Evolutionary conservation across 805 yeast species (phyloP), one percentile per base, ranked within the genome.

Genomic region (Ogataea saltuana): DNA sequence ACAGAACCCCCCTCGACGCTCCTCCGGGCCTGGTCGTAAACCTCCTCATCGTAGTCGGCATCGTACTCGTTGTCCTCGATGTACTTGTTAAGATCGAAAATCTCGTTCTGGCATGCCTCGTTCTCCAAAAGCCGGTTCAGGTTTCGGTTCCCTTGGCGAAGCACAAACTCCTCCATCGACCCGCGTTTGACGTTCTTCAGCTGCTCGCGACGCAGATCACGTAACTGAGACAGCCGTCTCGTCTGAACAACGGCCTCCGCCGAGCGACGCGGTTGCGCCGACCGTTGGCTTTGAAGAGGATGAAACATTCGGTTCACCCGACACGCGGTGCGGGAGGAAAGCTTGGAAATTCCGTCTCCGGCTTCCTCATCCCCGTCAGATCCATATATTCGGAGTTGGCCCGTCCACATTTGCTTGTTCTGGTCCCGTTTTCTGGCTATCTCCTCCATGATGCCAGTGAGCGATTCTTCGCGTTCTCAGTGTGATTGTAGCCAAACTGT

Each of bases 11-110:
- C n/a, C n/a, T n/a, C n/a, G n/a, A n/a, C n/a, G n/a, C n/a, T n/a
- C n/a, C n/a, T n/a, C n/a, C n/a, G n/a, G n/a, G n/a, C n/a, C n/a
- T n/a, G n/a, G n/a, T n/a, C n/a, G n/a, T n/a, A n/a, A n/a, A n/a
- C n/a, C 12, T 54, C 58, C 6, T 52, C 59, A 44, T 63, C 65
- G 25, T 50, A 53, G 21, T 55, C 64, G 4, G 55, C 52, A 38
- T 63, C 64, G 29, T 60, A 48, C 21, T 54, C 58, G 7, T 44
- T 42, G 19, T 56, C 59, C 3, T 48, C 50, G 12, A 49, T 16
- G 26, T 45, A 44, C 7, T 37, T 40, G 25, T 58, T 44, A 13
- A 59, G 41, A 17, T 60, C 58, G 1, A 28, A 29, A 3, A 54
- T 33, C 20, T 49, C 50, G 17, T 48, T 27, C 7, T 25, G 11